These are phyloP conservation scores for Clitopilus hobsonii DNA, from an alignment of 768 basidiomycete genomes.

Conservation along the genomic window DNA sequence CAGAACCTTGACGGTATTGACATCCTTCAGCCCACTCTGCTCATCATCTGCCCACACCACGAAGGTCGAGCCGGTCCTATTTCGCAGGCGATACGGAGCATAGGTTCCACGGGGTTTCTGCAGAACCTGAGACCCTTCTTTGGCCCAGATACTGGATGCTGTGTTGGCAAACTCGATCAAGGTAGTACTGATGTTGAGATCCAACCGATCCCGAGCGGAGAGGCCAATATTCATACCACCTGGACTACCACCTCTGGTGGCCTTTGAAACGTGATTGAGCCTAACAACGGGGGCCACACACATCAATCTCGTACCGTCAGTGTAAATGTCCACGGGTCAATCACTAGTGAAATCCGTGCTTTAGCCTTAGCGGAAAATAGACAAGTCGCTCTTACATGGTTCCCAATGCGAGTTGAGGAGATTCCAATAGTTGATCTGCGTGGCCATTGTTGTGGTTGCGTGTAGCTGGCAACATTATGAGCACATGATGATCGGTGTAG, in stretches of 20 bases:
- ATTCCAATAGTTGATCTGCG: slow-evolving; percentile 94
- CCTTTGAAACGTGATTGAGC: slow-evolving; percentile 28
- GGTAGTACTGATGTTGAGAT: slow-evolving; percentile 86
- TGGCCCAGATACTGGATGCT: slow-evolving; percentile 66
- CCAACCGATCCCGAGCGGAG: slow-evolving; percentile 76
- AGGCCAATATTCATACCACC: slow-evolving; percentile 57
- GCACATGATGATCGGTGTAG: background rate
- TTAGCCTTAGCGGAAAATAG: background rate
- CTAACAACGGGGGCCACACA: background rate
- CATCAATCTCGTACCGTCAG: slow-evolving; percentile 56
- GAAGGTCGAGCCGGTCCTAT: slow-evolving; percentile 84
- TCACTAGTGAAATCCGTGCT: slow-evolving; percentile 44
- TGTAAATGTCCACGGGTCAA: slow-evolving; percentile 94
- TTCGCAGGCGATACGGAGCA: slow-evolving; percentile 90
- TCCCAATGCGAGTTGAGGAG: slow-evolving; percentile 98
- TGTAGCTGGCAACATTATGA: slow-evolving; percentile 51
- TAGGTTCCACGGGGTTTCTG: slow-evolving; percentile 81
- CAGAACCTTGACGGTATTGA: slow-evolving; percentile 53
- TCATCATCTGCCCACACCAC: slow-evolving; percentile 84
- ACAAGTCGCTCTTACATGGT: slow-evolving; percentile 52
- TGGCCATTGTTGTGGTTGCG: slow-evolving; percentile 76
- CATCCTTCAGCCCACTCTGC: slow-evolving; percentile 42
- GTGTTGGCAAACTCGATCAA: slow-evolving; percentile 84
- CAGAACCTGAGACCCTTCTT: slow-evolving; percentile 66
- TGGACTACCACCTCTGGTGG: slow-evolving; percentile 43